Conservation (phyloP, 495 filamentous ascomycete genomes). For the Penicillium chermesinum region DNA sequence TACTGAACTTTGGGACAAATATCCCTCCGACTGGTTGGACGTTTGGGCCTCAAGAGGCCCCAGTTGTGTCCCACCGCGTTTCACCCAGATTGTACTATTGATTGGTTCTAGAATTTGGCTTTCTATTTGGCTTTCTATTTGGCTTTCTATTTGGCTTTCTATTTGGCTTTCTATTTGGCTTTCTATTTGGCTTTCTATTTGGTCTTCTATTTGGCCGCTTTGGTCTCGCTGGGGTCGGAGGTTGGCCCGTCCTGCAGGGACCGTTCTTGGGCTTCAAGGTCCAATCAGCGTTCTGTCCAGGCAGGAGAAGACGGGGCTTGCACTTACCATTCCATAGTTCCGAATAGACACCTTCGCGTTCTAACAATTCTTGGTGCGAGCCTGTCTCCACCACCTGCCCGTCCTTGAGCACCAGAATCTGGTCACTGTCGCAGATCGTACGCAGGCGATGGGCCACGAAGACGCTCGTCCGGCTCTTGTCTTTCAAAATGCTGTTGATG, state of each 20-base stretch:
- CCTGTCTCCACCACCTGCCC: conserved; percentile 81
- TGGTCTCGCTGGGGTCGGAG: neutral
- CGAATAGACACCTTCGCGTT: conserved; percentile 74
- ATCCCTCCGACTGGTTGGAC: no score
- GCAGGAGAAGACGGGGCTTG: neutral
- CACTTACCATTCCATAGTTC: conserved; percentile 83
- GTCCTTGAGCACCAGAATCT: conserved; percentile 85
- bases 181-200: no score
- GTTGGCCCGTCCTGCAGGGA: conserved; percentile 4
- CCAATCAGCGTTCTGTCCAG: neutral
- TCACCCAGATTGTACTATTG: no score
- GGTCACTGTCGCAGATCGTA: conserved; percentile 90
- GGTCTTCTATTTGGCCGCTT: neutral
- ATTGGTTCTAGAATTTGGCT: no score
- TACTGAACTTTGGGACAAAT: no score
- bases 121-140: no score
- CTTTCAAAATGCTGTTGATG: conserved; percentile 88
- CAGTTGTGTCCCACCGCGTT: no score
- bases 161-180: no score
- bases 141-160: no score
- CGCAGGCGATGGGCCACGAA: conserved; percentile 90
- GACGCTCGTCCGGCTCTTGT: conserved; percentile 83
- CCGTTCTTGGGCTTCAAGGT: conserved; percentile 40
- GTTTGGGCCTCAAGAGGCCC: no score
- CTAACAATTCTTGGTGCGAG: conserved; percentile 78